A percentile compares a stretch with the other conserved stretches of the same genome.
These are phyloP conservation scores for Fusarium sp. DNA, from an alignment of 2,329 filamentous ascomycete species.

Conservation along the genomic window DNA sequence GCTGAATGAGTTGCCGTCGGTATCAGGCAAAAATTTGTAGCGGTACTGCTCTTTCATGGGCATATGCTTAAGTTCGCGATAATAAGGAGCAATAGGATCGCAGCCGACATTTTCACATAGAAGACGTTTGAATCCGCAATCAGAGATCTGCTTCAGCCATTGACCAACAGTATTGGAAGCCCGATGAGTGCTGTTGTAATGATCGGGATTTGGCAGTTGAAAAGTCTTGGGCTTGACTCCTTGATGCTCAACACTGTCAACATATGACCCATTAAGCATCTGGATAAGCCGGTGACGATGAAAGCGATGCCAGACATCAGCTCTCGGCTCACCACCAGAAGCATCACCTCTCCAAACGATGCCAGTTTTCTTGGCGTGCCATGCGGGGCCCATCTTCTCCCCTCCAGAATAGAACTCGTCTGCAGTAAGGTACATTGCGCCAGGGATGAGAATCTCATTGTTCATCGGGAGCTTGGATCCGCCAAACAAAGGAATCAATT, in stretches of 20 bases:
- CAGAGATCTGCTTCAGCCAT: slow-evolving; percentile 56
- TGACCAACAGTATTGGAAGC: slow-evolving; percentile 53
- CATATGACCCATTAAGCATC: slow-evolving; percentile 74
- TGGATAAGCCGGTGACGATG: slow-evolving; percentile 78
- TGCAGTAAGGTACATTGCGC: slow-evolving; percentile 72
- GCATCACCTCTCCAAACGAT: slow-evolving; percentile 75
- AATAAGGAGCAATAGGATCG: slow-evolving; percentile 55
- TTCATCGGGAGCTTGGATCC: slow-evolving; percentile 73
- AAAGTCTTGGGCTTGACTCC: slow-evolving; percentile 60
- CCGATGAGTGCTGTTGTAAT: slow-evolving; percentile 58
- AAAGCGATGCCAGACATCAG: slow-evolving; percentile 74
- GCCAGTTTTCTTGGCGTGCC: slow-evolving; percentile 67
- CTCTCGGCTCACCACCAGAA: slow-evolving; percentile 66
- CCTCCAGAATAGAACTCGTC: slow-evolving; percentile 71
- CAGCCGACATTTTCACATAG: slow-evolving; percentile 56
- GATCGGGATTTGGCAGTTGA: slow-evolving; percentile 56
- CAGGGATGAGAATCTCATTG: slow-evolving; percentile 73
- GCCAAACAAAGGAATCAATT: slow-evolving; percentile 71
- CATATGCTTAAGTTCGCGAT: slow-evolving; percentile 49
- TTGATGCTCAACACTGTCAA: slow-evolving; percentile 60
- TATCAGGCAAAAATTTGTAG: slow-evolving; percentile 76
- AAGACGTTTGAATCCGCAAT: slow-evolving; percentile 59
- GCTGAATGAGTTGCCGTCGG: slow-evolving; percentile 76
- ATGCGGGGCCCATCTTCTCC: slow-evolving; percentile 65
- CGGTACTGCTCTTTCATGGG: slow-evolving; percentile 63